These are phyloP conservation scores for Pseudocercospora fijiensis DNA, from an alignment of 2,329 filamentous ascomycete species.

Conservation along the genomic window DNA sequence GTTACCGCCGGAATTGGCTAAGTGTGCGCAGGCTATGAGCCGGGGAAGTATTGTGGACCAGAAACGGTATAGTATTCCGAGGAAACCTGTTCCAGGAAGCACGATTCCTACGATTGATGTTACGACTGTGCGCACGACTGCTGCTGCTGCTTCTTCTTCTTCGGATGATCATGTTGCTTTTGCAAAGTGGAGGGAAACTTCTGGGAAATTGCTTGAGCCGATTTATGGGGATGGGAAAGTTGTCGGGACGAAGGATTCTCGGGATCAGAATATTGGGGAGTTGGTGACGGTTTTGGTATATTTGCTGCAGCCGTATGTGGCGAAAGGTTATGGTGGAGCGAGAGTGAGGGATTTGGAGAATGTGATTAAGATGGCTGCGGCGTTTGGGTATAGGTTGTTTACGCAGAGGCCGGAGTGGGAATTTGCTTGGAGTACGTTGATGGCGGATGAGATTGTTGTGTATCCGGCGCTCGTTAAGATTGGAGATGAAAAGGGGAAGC, in stretches of 20 bases:
- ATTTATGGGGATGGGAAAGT: conserved; percentile 14
- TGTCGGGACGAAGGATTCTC: conserved; percentile 12
- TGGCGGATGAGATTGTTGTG: conserved; percentile 21
- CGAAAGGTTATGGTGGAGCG: conserved; percentile 17
- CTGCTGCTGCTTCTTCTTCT: not conserved
- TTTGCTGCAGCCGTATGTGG: conserved; percentile 19
- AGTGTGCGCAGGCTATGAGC: conserved; percentile 19
- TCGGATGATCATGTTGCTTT: conserved; percentile 14
- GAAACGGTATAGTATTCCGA: not conserved
- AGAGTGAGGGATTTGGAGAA: conserved; percentile 21
- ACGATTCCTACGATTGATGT: not conserved
- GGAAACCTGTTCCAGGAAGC: not conserved
- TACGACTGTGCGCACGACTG: not conserved
- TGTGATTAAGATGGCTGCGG: conserved; percentile 19
- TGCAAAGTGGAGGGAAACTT: conserved; percentile 20
- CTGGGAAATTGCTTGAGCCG: conserved; percentile 14
- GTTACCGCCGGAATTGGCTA: conserved; percentile 19
- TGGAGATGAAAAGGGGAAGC: conserved; percentile 19
- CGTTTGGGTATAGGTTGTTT: conserved; percentile 25
- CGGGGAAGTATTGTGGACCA: not conserved
- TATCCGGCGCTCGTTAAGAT: conserved; percentile 25
- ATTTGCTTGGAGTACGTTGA: conserved; percentile 24
- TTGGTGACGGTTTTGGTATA: conserved; percentile 14
- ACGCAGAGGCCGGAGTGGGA: conserved; percentile 24
- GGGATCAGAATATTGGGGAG: conserved; percentile 17